phyloP scores from a whole-genome alignment of 495 filamentous ascomycete species.

The Cercophora scortea region DNA sequence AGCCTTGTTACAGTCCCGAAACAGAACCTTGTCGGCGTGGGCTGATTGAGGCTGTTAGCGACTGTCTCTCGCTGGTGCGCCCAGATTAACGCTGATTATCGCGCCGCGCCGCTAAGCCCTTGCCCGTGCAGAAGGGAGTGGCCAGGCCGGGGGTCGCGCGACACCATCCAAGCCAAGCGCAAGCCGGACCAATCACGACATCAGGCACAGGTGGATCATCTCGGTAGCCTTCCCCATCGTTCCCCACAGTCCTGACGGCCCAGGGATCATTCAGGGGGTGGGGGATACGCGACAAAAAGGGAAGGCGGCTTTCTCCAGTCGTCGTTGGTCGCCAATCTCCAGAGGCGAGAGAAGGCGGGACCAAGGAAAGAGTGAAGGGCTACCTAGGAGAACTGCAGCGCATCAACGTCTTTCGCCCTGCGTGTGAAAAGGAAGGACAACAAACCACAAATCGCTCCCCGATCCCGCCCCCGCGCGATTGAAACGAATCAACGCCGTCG shows the following conservation, averaged over 20 bases:
- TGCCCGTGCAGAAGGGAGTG: background rate
- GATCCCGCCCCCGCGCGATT: background rate
- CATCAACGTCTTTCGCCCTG: too few relatives aligned
- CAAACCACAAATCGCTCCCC: background rate
- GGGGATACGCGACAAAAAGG: background rate
- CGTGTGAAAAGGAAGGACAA: conserved; percentile 1
- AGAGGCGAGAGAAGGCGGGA: background rate
- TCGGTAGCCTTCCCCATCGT: conserved; percentile 2
- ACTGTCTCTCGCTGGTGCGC: background rate
- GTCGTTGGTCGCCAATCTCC: too few relatives aligned
- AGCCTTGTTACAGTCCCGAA: background rate
- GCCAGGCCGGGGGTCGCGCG: conserved; percentile 1
- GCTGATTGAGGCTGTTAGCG: conserved; percentile 5
- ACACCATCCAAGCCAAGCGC: background rate
- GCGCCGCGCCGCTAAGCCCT: background rate
- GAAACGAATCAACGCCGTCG: too few relatives aligned
- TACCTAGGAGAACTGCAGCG: too few relatives aligned
- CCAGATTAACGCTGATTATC: conserved; percentile 4
- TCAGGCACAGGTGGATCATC: background rate
- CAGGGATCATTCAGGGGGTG: conserved; percentile 7
- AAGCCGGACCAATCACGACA: conserved; percentile 7
- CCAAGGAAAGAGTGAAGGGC: conserved; percentile 3
- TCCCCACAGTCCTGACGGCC: conserved; percentile 4
- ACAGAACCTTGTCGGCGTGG: too few relatives aligned
- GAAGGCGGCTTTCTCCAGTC: conserved; percentile 6